Percentiles rank a stretch among this genome's conserved stretches.
Conservation (phyloP, 495 filamentous ascomycete species). For the Eremomyces bilateralis region DNA sequence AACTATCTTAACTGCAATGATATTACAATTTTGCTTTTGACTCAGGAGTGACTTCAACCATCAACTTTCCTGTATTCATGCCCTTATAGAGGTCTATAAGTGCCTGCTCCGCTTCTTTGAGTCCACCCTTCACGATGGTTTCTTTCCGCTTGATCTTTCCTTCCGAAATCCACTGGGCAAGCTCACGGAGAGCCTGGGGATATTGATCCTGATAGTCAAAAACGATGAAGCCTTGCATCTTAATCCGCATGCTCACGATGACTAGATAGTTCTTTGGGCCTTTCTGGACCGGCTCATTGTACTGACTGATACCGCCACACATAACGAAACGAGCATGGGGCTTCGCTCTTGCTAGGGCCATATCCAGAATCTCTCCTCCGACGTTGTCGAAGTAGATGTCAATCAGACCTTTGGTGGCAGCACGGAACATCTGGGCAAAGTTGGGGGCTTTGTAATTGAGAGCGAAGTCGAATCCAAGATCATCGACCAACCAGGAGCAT, state of each 20-base stretch:
- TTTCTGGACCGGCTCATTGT: conserved; percentile 26
- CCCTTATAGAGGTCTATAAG: conserved; percentile 29
- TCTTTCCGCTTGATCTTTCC: conserved; percentile 27
- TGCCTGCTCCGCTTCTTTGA: conserved; percentile 27
- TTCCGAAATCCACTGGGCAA: conserved; percentile 24
- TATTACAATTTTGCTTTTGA: too few relatives aligned
- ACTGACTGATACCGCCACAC: conserved; percentile 32
- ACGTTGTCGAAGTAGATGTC: conserved; percentile 55
- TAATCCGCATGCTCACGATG: conserved; percentile 26
- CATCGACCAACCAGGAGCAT: conserved; percentile 34
- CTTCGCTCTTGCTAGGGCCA: conserved; percentile 34
- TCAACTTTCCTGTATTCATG: conserved; percentile 26
- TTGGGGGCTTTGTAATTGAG: conserved; percentile 41
- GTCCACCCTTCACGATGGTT: conserved; percentile 28
- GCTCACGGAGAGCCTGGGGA: conserved; percentile 11
- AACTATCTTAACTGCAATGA: too few relatives aligned
- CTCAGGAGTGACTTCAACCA: too few relatives aligned
- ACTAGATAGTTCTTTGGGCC: conserved; percentile 31
- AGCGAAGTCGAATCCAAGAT: conserved; percentile 40
- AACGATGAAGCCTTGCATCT: conserved; percentile 42
- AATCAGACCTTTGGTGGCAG: conserved; percentile 39
- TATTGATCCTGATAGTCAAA: conserved; percentile 27
- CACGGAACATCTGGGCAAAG: conserved; percentile 33
- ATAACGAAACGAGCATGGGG: conserved; percentile 35
- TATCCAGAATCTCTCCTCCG: conserved; percentile 40